Evolutionary conservation across 2,329 filamentous ascomycete genomes (phyloP).

Genomic region (Paracoccidioides brasiliensis): DNA sequence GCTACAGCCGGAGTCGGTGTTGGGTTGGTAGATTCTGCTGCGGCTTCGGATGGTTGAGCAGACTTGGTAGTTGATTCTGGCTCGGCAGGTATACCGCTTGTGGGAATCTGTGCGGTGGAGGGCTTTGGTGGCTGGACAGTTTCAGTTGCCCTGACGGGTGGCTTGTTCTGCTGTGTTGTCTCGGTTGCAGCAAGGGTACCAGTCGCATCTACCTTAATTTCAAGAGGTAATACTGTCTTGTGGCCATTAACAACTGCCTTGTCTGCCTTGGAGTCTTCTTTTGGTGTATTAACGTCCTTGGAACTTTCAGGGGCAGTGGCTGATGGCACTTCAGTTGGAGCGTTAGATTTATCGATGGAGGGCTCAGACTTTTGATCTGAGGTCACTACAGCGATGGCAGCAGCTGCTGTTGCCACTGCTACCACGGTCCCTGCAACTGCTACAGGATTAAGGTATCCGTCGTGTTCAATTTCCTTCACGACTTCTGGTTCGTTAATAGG

Average conservation of each 20-base stretch:
- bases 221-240: background rate
- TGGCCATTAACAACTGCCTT: background rate
- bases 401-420: background rate
- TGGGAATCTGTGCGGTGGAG: too few species aligned
- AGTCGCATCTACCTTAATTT: background rate
- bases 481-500: background rate
- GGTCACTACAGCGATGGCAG: background rate
- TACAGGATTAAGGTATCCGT: too few species aligned
- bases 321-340: background rate
- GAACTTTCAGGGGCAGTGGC: background rate
- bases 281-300: background rate
- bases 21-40: background rate
- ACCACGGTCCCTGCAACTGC: background rate
- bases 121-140: background rate
- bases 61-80: background rate
- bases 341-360: background rate
- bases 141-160: background rate
- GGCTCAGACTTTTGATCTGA: background rate
- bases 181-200: background rate
- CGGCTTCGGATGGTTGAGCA: conserved; percentile 16
- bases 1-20: background rate
- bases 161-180: background rate
- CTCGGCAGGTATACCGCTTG: conserved; percentile 1
- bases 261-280: background rate
- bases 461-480: background rate